Conservation (phyloP, 2,329 filamentous ascomycete genomes). For the Clarireedia paspali region DNA sequence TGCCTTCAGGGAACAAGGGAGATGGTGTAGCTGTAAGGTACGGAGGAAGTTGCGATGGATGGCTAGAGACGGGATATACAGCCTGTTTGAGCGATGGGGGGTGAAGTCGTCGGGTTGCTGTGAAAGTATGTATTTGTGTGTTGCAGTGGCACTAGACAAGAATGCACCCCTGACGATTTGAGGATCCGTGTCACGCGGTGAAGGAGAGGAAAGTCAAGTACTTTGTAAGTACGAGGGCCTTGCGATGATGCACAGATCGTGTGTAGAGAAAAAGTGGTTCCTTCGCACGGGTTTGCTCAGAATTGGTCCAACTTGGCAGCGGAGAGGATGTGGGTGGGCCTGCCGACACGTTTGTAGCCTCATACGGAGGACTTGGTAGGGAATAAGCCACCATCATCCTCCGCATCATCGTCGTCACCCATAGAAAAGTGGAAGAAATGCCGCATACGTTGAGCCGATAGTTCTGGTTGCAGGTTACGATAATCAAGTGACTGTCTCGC, state of each 20-base stretch:
- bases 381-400: too few species aligned
- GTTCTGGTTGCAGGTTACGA: too few species aligned
- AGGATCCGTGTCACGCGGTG: neutral
- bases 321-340: neutral
- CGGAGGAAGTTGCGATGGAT: conserved; percentile 5
- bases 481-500: too few species aligned
- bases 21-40: conserved; percentile 6
- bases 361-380: too few species aligned
- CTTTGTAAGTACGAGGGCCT: too few species aligned
- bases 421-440: too few species aligned
- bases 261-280: neutral
- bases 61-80: neutral
- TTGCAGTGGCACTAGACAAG: too few species aligned
- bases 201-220: neutral
- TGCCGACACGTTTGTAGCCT: too few species aligned
- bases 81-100: neutral
- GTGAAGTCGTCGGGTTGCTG: neutral
- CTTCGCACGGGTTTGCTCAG: neutral
- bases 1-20: neutral
- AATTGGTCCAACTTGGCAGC: neutral
- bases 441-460: too few species aligned
- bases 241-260: neutral
- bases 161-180: neutral
- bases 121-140: neutral
- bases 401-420: too few species aligned